Evolutionary conservation across 345 rosid genomes (phyloP), one percentile per base, ranked within the genome.

Genomic region (Euclidium syriacum): DNA sequence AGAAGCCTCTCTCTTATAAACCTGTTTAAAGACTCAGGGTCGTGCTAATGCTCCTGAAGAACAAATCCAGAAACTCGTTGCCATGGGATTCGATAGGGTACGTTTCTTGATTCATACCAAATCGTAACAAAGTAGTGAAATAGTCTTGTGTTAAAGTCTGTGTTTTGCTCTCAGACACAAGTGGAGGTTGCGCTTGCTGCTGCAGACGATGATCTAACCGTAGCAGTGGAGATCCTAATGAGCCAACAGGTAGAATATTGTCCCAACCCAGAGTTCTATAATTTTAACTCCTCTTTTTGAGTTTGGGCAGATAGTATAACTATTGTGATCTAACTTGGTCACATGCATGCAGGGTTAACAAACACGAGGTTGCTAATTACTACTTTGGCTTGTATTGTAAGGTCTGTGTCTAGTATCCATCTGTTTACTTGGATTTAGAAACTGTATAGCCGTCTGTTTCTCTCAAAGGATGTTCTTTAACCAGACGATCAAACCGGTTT

Each of bases 81-180:
- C 95, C 25, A 94, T 94, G 97, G 96, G 99, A 36, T 94, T 94
- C 32, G 99, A 90, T 27, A 79, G 81, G 97, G 97, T 90, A 78
- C 1, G 30, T 55, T 57, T 73, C 69, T 16, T 64, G 39, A 46
- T 62, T 34, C 3, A 26, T 33, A 29, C 50, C 43, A 34, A n/a
- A 18, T 10, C 1, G 1, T 62, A 48, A 54, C 47, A 43, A 23
- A 14, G n/a, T 36, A 30, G 38, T 18, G 26, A 29, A 55, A 23
- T 11, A 2, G n/a, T n/a, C n/a, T n/a, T 18, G 2, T 15, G 5
- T 29, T 16, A 42, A 18, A 18, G 9, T 64, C 10, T 56, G 4
- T 27, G 38, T 1, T 57, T 66, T 60, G 41, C 57, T 81, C n/a
- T 55, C 88, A 94, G 99, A 94, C 90, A 33, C 97, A 90, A 64